Conservation (phyloP, 1,284 basidiomycete species). For the Xerocomus amazonicus region DNA sequence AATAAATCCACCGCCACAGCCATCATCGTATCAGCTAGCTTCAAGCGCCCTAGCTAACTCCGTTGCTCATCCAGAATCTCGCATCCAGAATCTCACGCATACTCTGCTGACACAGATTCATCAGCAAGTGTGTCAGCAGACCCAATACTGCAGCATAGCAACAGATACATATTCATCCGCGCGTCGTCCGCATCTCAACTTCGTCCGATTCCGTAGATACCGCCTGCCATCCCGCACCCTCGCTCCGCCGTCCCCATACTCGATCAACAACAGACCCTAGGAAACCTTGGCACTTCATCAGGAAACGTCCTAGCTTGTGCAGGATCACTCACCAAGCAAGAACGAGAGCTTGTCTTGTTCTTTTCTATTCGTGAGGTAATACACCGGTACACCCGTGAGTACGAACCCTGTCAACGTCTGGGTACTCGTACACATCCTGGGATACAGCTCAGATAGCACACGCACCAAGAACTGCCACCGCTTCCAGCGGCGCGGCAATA, state of each 20-base stretch:
- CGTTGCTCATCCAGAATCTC: too few species aligned
- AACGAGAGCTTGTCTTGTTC: slow-evolving; percentile 43
- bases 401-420: slow-evolving; percentile 52
- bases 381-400: slow-evolving; percentile 76
- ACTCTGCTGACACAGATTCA: not conserved
- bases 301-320: slow-evolving; percentile 1
- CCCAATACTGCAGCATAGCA: too few species aligned
- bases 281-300: slow-evolving; percentile 35
- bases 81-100: slow-evolving; percentile 17
- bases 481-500: slow-evolving; percentile 89
- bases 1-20: not conserved
- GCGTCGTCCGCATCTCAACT: slow-evolving; percentile 48
- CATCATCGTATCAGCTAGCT: not conserved
- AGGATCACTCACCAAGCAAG: slow-evolving; percentile 43
- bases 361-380: slow-evolving; percentile 70
- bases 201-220: slow-evolving; percentile 72
- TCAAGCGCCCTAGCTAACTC: not conserved
- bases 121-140: too few species aligned
- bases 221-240: slow-evolving; percentile 67
- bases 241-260: slow-evolving; percentile 47
- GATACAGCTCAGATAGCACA: slow-evolving; percentile 10
- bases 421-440: not conserved
- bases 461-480: slow-evolving; percentile 80
- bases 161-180: not conserved
- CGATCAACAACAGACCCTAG: slow-evolving; percentile 41